phyloP scores from a whole-genome alignment of 2,329 filamentous ascomycete genomes.

The Pyrenophora teres region DNA sequence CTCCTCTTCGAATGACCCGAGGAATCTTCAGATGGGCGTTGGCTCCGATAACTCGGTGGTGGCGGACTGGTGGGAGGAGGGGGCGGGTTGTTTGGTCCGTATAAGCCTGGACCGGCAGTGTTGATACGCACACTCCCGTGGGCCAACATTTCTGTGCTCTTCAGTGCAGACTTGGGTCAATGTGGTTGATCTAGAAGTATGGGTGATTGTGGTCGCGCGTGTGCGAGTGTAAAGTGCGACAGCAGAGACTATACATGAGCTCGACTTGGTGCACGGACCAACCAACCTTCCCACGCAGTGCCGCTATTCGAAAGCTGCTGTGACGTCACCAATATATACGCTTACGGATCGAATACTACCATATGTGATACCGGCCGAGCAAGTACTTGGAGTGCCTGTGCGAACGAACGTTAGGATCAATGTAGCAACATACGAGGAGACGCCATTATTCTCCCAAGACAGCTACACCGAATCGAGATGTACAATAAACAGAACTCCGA shows the following conservation, averaged over 20 bases:
- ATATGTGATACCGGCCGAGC: no score
- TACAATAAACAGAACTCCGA: no score
- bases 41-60: background rate
- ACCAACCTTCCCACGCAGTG: background rate
- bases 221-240: background rate
- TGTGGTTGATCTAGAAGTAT: background rate
- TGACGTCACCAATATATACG: background rate
- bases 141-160: background rate
- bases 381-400: no score
- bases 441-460: no score
- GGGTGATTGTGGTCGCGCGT: background rate
- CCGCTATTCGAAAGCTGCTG: background rate
- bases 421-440: no score
- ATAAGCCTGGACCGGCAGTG: background rate
- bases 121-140: background rate
- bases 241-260: background rate
- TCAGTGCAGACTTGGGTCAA: background rate
- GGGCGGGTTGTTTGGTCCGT: constrained; percentile 10
- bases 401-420: no score
- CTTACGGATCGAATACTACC: no score
- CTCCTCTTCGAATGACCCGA: background rate
- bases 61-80: constrained; percentile 10
- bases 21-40: background rate
- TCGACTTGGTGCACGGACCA: background rate
- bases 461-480: no score